These are phyloP conservation scores for Ulvella scutata DNA, from an alignment of 139 green algal genomes.

Conservation along the genomic window DNA sequence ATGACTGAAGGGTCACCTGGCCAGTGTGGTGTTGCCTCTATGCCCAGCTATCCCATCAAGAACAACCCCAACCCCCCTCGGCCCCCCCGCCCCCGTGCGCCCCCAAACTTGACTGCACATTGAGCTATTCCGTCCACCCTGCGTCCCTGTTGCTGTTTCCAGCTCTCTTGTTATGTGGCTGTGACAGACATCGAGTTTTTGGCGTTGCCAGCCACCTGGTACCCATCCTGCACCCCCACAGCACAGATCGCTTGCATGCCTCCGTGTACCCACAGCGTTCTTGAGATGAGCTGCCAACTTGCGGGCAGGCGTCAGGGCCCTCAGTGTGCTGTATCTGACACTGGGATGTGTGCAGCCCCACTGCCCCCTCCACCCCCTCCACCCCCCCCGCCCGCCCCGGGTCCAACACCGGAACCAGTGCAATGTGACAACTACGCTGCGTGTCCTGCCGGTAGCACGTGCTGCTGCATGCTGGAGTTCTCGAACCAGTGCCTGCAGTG, in stretches of 20 bases:
- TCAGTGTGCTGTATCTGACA: neutral
- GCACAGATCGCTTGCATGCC: neutral
- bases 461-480: constrained; percentile 70
- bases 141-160: neutral
- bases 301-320: neutral
- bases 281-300: neutral
- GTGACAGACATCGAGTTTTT: neutral
- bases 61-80: constrained; percentile 41
- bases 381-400: constrained; percentile 21
- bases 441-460: constrained; percentile 58
- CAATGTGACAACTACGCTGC: constrained; percentile 46
- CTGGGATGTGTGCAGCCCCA: neutral
- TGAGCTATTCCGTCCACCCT: neutral
- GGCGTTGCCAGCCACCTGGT: neutral
- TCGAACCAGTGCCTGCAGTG: constrained; percentile 59
- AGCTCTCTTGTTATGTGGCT: neutral
- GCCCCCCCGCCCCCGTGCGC: constrained; percentile 5
- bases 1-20: constrained; percentile 22
- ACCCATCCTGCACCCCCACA: neutral
- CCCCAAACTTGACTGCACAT: neutral
- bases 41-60: constrained; percentile 75
- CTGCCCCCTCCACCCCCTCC: constrained; percentile 8
- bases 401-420: constrained; percentile 26
- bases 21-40: constrained; percentile 80
- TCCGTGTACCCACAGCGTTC: neutral